Conservation (phyloP, 257 asterid genomes). For the Penstemon newberryi region DNA sequence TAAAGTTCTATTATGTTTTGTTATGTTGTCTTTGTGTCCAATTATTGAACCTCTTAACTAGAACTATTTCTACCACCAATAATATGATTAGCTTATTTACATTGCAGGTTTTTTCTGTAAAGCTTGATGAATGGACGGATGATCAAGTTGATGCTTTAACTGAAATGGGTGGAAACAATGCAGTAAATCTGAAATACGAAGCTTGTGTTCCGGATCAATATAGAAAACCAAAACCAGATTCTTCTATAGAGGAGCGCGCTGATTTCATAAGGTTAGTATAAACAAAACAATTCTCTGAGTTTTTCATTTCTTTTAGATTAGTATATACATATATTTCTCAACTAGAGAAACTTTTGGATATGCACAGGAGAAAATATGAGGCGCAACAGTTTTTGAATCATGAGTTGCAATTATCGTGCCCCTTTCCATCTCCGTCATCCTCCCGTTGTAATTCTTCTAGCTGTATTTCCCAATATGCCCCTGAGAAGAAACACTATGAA, state of each 20-base stretch:
- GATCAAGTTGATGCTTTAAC: slow-evolving; percentile 77
- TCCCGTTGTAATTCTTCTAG: slow-evolving; percentile 39
- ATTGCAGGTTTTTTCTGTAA: slow-evolving; percentile 73
- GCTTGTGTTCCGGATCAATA: slow-evolving; percentile 62
- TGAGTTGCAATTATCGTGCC: slow-evolving; percentile 42
- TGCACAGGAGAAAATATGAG: slow-evolving; percentile 82
- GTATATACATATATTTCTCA: slow-evolving; percentile 20
- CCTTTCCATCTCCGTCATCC: slow-evolving; percentile 49
- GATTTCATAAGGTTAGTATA: slow-evolving; percentile 77
- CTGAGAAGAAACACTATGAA: slow-evolving; percentile 50
- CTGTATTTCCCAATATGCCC: slow-evolving; percentile 31
- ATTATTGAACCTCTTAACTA: neutral
- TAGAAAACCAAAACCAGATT: slow-evolving; percentile 61
- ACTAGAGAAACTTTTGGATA: slow-evolving; percentile 11
- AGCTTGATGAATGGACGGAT: slow-evolving; percentile 89
- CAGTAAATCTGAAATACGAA: slow-evolving; percentile 72
- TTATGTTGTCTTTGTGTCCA: neutral
- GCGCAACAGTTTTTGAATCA: slow-evolving; percentile 56
- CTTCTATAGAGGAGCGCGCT: slow-evolving; percentile 71
- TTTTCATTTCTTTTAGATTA: neutral
- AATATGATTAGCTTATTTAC: neutral
- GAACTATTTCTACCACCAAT: neutral
- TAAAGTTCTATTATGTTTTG: neutral
- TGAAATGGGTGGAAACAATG: slow-evolving; percentile 75
- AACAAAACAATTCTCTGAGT: neutral